Conservation (phyloP, 2,329 filamentous ascomycete genomes). For the Verruconis gallopava region DNA sequence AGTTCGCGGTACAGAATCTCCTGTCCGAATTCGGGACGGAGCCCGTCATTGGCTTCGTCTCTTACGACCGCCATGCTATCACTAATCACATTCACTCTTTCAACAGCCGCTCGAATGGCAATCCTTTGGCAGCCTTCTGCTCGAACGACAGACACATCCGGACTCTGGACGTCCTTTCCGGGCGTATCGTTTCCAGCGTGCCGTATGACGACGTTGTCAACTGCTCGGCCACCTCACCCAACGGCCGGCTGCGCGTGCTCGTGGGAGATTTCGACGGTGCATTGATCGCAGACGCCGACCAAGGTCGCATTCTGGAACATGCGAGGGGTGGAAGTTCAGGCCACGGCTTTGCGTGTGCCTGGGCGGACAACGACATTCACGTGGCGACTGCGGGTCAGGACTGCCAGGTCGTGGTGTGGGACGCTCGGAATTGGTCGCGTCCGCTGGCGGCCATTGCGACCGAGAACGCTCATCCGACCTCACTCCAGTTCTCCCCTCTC, state of each 20-base stretch:
- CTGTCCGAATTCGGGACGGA: slow-evolving; percentile 22
- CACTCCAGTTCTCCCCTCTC: slow-evolving; percentile 57
- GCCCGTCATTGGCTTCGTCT: slow-evolving; percentile 33
- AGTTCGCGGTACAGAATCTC: slow-evolving; percentile 39
- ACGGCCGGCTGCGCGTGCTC: slow-evolving; percentile 56
- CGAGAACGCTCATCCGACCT: slow-evolving; percentile 56
- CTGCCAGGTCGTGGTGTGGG: slow-evolving; percentile 60
- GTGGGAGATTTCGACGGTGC: slow-evolving; percentile 57
- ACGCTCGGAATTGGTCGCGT: slow-evolving; percentile 55
- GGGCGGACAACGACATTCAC: slow-evolving; percentile 64
- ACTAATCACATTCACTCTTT: slow-evolving; percentile 47
- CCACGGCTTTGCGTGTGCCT: slow-evolving; percentile 64
- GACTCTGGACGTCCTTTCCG: slow-evolving; percentile 41
- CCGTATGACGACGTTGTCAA: slow-evolving; percentile 54
- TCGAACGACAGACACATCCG: slow-evolving; percentile 45
- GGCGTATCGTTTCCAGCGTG: slow-evolving; percentile 43
- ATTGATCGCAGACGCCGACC: slow-evolving; percentile 56
- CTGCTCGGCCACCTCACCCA: slow-evolving; percentile 58
- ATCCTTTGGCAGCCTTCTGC: slow-evolving; percentile 40
- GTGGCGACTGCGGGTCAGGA: slow-evolving; percentile 70
- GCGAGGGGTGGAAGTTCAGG: slow-evolving; percentile 51
- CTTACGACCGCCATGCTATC: slow-evolving; percentile 38
- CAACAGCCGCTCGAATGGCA: slow-evolving; percentile 32
- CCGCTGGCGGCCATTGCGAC: slow-evolving; percentile 44
- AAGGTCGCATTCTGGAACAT: slow-evolving; percentile 39